These are phyloP conservation scores for Aureobasidium sp. DNA, from an alignment of 2,329 filamentous ascomycete genomes.

Conservation along the genomic window DNA sequence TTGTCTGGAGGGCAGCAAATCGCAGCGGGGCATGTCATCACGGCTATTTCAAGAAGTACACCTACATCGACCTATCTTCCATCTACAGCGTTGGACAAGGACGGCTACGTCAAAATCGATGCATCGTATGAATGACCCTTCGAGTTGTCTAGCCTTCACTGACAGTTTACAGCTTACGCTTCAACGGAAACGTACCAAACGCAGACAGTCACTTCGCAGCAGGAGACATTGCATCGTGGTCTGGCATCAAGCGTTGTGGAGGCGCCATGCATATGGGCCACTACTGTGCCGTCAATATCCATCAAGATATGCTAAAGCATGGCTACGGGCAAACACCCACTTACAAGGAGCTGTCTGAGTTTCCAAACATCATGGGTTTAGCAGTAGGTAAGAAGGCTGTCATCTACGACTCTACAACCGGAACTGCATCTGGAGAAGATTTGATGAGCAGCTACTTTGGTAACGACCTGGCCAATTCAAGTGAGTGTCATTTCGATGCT, in stretches of 20 bases:
- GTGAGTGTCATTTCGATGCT: background rate
- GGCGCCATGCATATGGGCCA: conserved; percentile 67
- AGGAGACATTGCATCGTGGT: conserved; percentile 63
- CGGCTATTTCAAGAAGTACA: conserved; percentile 55
- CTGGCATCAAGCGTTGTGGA: conserved; percentile 72
- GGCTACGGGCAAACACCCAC: conserved; percentile 26
- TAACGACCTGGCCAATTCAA: conserved; percentile 47
- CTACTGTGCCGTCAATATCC: conserved; percentile 38
- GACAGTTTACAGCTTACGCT: conserved; percentile 40
- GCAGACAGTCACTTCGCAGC: conserved; percentile 55
- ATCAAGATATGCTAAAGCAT: conserved; percentile 60
- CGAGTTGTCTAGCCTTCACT: background rate
- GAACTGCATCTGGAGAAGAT: conserved; percentile 53
- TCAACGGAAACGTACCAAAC: conserved; percentile 47
- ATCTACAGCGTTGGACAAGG: conserved; percentile 45
- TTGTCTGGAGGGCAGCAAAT: conserved; percentile 54
- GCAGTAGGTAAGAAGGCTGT: conserved; percentile 63
- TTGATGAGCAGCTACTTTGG: conserved; percentile 57
- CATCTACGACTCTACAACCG: conserved; percentile 49
- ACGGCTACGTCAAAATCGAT: conserved; percentile 57
- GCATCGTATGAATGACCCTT: conserved; percentile 7
- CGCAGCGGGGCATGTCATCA: conserved; percentile 56
- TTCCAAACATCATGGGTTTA: conserved; percentile 58
- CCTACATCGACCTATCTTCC: conserved; percentile 59
- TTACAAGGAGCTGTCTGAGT: conserved; percentile 28